Percentiles rank a stretch among this genome's conserved stretches.
Evolutionary conservation across 1,139 yeast genomes (phyloP).

Genomic region (Diutina rugosa): DNA sequence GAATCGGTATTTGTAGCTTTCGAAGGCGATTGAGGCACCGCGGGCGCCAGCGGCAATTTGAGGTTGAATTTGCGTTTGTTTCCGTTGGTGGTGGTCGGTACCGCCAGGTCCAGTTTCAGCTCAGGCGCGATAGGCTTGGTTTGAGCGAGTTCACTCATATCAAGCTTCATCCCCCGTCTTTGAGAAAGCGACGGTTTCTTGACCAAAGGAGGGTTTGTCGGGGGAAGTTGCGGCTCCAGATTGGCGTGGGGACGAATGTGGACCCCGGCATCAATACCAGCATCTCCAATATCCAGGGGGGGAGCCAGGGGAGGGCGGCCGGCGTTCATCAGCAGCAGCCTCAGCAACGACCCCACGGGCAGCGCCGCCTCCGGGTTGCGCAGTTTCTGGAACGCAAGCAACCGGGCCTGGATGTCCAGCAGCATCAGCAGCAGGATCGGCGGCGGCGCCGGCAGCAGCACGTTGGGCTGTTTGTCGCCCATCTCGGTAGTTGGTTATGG

Average conservation of each 20-base stretch:
- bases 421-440: background rate
- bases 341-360: background rate
- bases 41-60: slow-evolving; percentile 10
- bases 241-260: background rate
- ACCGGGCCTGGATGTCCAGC: slow-evolving; percentile 54
- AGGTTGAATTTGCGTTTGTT: slow-evolving; percentile 27
- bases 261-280: background rate
- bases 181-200: slow-evolving; percentile 42
- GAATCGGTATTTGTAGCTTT: background rate
- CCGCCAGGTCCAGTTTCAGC: slow-evolving; percentile 8
- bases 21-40: background rate
- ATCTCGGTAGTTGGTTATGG: background rate
- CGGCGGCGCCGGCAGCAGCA: slow-evolving; percentile 2
- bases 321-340: background rate
- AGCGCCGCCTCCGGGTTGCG: background rate
- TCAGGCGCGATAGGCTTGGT: slow-evolving; percentile 8
- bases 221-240: background rate
- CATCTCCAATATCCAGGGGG: background rate
- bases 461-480: background rate
- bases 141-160: slow-evolving; percentile 12
- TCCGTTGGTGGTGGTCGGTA: slow-evolving; percentile 22
- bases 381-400: slow-evolving; percentile 55
- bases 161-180: slow-evolving; percentile 44
- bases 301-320: background rate
- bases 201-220: slow-evolving; percentile 4